These are phyloP conservation scores for Drosera spatulata DNA, from an alignment of 179 eudicot genomes.

Conservation along the genomic window DNA sequence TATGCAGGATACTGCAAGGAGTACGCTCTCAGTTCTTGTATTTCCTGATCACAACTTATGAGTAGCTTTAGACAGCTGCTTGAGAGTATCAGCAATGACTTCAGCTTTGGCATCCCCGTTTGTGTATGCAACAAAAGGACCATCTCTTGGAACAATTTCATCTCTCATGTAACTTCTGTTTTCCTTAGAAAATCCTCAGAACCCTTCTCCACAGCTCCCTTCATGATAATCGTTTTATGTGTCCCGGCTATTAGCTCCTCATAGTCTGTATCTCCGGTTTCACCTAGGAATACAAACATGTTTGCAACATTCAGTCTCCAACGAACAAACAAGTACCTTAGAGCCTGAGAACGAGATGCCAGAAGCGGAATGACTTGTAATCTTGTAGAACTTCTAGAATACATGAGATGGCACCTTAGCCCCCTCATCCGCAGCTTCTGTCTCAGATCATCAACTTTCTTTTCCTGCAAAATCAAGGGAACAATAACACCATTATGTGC, in stretches of 20 bases:
- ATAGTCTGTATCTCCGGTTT: slow-evolving; percentile 69
- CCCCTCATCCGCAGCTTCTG: slow-evolving; percentile 78
- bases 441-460: slow-evolving; percentile 64
- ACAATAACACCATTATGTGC: not conserved
- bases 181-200: slow-evolving; percentile 52
- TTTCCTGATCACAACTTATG: not conserved
- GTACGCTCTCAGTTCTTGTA: too few species aligned
- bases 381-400: slow-evolving; percentile 61
- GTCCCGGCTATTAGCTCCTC: slow-evolving; percentile 63
- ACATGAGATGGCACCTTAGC: slow-evolving; percentile 71
- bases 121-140: slow-evolving; percentile 35
- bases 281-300: slow-evolving; percentile 64
- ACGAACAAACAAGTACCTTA: slow-evolving; percentile 68
- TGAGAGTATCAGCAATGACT: slow-evolving; percentile 36
- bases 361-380: slow-evolving; percentile 70
- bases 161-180: slow-evolving; percentile 38
- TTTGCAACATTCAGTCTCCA: slow-evolving; percentile 70
- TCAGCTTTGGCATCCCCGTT: slow-evolving; percentile 25
- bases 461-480: slow-evolving; percentile 32
- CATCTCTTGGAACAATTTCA: slow-evolving; percentile 50
- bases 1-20: too few species aligned
- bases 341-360: slow-evolving; percentile 72
- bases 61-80: slow-evolving; percentile 28
- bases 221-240: slow-evolving; percentile 58
- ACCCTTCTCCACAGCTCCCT: slow-evolving; percentile 46